These are phyloP conservation scores for Aquilaria agallochum DNA, from an alignment of 441 rosid species.

Conservation along the genomic window DNA sequence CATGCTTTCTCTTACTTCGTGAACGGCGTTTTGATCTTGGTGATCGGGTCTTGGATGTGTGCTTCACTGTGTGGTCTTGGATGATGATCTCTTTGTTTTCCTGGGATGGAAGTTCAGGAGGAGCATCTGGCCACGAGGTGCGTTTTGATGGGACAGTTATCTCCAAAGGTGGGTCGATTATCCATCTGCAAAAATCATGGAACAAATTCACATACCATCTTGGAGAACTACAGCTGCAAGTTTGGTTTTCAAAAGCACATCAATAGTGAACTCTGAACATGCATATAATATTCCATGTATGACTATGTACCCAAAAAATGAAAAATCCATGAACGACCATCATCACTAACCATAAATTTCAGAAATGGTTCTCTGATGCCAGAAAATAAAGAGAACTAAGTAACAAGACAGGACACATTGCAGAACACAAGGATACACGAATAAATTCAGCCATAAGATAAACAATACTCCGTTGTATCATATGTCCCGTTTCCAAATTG, in stretches of 20 bases:
- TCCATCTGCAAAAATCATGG: constrained; percentile 58
- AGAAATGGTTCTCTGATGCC: too few relatives aligned
- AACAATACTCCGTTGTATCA: too few relatives aligned
- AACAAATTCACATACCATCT: constrained; percentile 2
- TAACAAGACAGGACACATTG: too few relatives aligned
- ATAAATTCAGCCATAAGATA: too few relatives aligned
- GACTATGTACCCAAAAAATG: neutral
- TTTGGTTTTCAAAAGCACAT: too few relatives aligned
- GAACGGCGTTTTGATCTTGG: constrained; percentile 55
- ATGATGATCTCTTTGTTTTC: constrained; percentile 27
- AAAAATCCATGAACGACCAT: too few relatives aligned
- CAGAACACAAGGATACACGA: too few relatives aligned
- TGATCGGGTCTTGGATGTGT: constrained; percentile 43
- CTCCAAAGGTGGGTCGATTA: constrained; percentile 88
- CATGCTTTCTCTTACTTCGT: constrained; percentile 73
- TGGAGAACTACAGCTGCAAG: neutral
- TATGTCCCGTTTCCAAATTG: too few relatives aligned
- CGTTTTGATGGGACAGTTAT: constrained; percentile 80
- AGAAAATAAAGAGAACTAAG: too few relatives aligned
- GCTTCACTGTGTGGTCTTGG: constrained; percentile 46
- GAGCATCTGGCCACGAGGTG: constrained; percentile 93
- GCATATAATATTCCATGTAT: neutral
- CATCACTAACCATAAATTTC: too few relatives aligned
- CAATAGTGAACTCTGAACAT: neutral
- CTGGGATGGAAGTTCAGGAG: constrained; percentile 75